Base-by-base conservation (phyloP, 2,329 filamentous ascomycete species). In the Trichoderma asperellum region DNA sequence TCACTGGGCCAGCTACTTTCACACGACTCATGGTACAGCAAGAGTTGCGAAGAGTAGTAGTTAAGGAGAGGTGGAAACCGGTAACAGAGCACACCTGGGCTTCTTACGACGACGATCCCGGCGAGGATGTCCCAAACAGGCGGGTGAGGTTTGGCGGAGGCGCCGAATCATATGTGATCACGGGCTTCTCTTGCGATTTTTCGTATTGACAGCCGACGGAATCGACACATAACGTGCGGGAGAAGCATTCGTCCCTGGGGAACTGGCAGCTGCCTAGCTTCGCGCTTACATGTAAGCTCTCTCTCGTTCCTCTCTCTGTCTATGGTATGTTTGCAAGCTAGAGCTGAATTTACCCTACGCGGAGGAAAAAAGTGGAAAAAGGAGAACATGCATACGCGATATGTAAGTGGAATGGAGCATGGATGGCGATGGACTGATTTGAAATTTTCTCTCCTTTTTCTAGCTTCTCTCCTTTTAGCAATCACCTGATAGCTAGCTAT, bases 91-190 rank as follows among this genome's bases (percentile, higher is more conserved):
- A 56, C 27, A 47, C 5, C 55, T 56, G 47, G 32, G 61, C 43
- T 24, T 47, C 61, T 52, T 43, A 24, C 53, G 29, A 53, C 52
- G 68, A 60, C 68, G 61, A 65, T 65, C 61, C 55, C 59, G 68
- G 61, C 53, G 32, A 43, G 43, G 43, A 65, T 69, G 68, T 27
- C 60, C 61, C 61, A 65, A 69, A 65, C 53, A 69, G 61, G 68
- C 47, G 68, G 55, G 47, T 60, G 52, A 59, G 62, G 35, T 10
- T 40, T 55, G 40, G 56, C 55, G 68, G 68, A 60, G 55, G 47
- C 14, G 58, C 67, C 67, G 66, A 57, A 62, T 56, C 49, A 40
- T 35, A 32, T 37, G 35, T 56, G 10, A 53, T 58, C 34, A 49
- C 56, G 21, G 43, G n/a, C 34, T 32, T 43, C 52, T 53, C 10